Evolutionary conservation across 257 asterid species (phyloP), one percentile per base, ranked within the genome.

Genomic region (Mentha longifolia): DNA sequence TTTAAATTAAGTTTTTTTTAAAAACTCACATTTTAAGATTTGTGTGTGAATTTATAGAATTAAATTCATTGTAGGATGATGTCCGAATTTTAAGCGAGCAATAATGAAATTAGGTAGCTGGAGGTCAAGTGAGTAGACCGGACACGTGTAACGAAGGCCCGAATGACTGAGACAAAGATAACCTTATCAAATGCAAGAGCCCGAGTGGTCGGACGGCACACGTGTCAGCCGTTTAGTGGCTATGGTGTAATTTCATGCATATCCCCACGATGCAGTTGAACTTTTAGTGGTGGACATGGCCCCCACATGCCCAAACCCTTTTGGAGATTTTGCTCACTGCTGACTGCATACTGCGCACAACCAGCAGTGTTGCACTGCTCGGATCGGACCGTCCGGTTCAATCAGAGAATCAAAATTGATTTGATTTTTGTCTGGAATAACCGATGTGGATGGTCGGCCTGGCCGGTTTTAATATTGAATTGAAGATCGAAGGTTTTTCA

Each of bases 111-210:
- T 22, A 47, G 49, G 51, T 47, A 10, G 49, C 15, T 10, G 4
- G 4, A n/a, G 49, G 49, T 12, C 15, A 15, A 47, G 20, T 5
- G 14, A 15, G 17, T 7, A n/a, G 64, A 76, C 28, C n/a, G 20
- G 78, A 82, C 85, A 87, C 90, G 88, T 83, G 87, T 76, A 22
- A 50, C 20, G 16, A 65, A 12, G 28, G 61, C 37, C 70, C 84
- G 76, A 79, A 77, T 80, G 77, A 76, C 58, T 63, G 78, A 35
- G 10, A 15, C 3, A 79, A 79, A 52, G 92, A 86, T 82, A 88
- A 77, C 87, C 85, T 84, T 84, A 88, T 88, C 88, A 66, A 67
- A 76, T 74, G 47, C 63, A 58, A 78, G 63, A 73, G 69, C 39
- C 1, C 19, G 50, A 67, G 71, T 71, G 79, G 81, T 75, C 57